Percentiles rank a stretch among this genome's conserved stretches.
Evolutionary conservation across 2,329 filamentous ascomycete species (phyloP).

Genomic region (Microdochium paspali): DNA sequence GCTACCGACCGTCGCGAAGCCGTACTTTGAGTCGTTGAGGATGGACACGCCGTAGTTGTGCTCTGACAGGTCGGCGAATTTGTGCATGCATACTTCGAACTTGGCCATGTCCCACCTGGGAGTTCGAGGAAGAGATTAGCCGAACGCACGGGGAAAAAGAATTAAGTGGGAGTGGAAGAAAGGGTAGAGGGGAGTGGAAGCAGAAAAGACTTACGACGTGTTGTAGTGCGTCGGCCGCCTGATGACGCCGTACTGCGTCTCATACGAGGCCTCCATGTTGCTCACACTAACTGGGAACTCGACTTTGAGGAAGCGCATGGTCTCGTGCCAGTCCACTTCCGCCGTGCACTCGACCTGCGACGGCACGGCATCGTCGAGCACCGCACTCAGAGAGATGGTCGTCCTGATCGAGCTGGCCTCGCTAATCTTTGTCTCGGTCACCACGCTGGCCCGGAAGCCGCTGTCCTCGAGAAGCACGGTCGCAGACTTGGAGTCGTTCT

Average conservation of each 20-base stretch:
- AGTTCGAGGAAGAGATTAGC: background rate
- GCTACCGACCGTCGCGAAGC: slow-evolving; percentile 82
- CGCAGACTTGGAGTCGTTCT: slow-evolving; percentile 40
- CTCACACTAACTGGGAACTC: slow-evolving; percentile 91
- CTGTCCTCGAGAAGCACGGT: slow-evolving; percentile 64
- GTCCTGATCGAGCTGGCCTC: slow-evolving; percentile 79
- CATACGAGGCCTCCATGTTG: slow-evolving; percentile 89
- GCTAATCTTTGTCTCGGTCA: slow-evolving; percentile 80
- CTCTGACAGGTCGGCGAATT: slow-evolving; percentile 85
- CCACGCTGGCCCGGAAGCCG: slow-evolving; percentile 68
- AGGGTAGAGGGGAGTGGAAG: too few species aligned
- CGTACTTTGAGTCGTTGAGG: slow-evolving; percentile 92
- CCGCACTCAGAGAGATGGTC: slow-evolving; percentile 69
- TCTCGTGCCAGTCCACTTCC: slow-evolving; percentile 95
- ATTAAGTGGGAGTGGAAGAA: too few species aligned
- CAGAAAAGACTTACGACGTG: slow-evolving; percentile 33
- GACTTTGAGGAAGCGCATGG: slow-evolving; percentile 96
- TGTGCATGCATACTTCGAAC: slow-evolving; percentile 93
- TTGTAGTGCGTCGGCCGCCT: slow-evolving; percentile 94
- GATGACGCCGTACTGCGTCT: slow-evolving; percentile 87
- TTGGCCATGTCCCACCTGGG: slow-evolving; percentile 89
- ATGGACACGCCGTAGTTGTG: slow-evolving; percentile 84
- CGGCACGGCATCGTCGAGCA: slow-evolving; percentile 53
- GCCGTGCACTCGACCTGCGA: slow-evolving; percentile 66
- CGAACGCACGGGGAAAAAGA: too few species aligned